Evolutionary conservation across 2,329 filamentous ascomycete genomes (phyloP), one percentile per base, ranked within the genome.

Genomic region (Penicillium sp.): DNA sequence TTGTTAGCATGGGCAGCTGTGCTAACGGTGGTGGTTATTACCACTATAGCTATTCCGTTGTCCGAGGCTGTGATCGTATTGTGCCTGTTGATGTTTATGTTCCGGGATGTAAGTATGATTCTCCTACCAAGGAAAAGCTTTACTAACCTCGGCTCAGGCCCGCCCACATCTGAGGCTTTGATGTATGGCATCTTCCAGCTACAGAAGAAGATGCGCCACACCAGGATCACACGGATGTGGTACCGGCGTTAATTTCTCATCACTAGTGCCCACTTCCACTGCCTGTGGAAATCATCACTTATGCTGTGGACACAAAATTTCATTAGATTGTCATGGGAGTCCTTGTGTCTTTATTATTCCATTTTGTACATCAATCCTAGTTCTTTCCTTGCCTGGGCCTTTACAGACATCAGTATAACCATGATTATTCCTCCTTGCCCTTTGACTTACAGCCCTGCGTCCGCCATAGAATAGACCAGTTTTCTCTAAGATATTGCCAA

Each of bases 11-110:
- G 85, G 85, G 85, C 14, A 85, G 80, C 59, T 90, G 85, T 64
- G 85, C 85, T 52, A 90, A 90, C 65, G 85, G 85, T 47, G 85
- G 85, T 54, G 85, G 85, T 41, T 90, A 90, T 71, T 90, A 90
- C 63, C 85, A 90, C 69, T 90, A 90, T 71, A 85, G 80, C 65
- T 90, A 90, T 68, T 80, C 76, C 37, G 84, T 88, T 36, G 80
- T 82, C 37, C 76, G 84, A 44, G 84, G 84, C 27, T 86, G 83
- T 58, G 84, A 89, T 65, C 71, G 84, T 44, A 83, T 89, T 57
- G 82, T 88, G 17, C 84, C 84, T n/a, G 84, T 89, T 44, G 84
- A 89, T 63, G 77, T 89, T 33, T 89, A 88, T 60, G 84, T 89
- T n/a, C 84, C 84, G 32, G 84, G 84, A 13, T 89, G 84, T 71